Evolutionary conservation across 345 rosid genomes (phyloP), one percentile per base, ranked within the genome.

Genomic region (Heritiera littoralis): DNA sequence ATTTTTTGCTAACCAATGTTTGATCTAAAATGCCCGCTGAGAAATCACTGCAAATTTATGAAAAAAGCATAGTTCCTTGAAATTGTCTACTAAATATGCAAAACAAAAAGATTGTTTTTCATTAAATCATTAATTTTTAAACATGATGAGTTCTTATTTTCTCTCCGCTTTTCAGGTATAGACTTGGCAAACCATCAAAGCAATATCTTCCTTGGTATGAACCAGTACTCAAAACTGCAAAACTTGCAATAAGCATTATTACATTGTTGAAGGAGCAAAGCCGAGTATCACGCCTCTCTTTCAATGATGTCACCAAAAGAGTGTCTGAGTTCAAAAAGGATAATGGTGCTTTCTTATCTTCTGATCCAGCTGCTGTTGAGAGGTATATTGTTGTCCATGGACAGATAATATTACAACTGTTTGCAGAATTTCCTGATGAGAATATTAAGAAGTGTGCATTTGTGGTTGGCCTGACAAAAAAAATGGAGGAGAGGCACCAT

Each of bases 331-430:
- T 87, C 45, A 80, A 86, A 52, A 88, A 70, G 71, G 85, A 84
- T 11, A 78, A 95, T n/a, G 69, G 46, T 61, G 92, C 90, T 51
- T 92, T 78, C 56, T 84, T 95, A 84, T 93, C 98, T 68, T 87
- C 92, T 61, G 86, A 90, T 75, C 78, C 84, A 56, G 79, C 82
- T n/a, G 84, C 79, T 76, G 92, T 89, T 5, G 93, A 93, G 84
- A 87, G 93, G 83, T 95, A 86, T 41, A 81, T 91, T 70, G 93
- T 92, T 9, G 97, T 90, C 75, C 98, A 95, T 81, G 98, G 99
- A 7, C 92, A 90, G 80, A 89, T 95, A 38, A 81, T 93, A 52
- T 80, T 86, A 68, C 99, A 92, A 65, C 88, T 84, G 32, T 92
- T 92, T 89, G 90, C 92, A 49, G 92, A 83, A 68, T 88, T 70